phyloP scores from a whole-genome alignment of 768 basidiomycete species.

The Macrocybe gigantea region DNA sequence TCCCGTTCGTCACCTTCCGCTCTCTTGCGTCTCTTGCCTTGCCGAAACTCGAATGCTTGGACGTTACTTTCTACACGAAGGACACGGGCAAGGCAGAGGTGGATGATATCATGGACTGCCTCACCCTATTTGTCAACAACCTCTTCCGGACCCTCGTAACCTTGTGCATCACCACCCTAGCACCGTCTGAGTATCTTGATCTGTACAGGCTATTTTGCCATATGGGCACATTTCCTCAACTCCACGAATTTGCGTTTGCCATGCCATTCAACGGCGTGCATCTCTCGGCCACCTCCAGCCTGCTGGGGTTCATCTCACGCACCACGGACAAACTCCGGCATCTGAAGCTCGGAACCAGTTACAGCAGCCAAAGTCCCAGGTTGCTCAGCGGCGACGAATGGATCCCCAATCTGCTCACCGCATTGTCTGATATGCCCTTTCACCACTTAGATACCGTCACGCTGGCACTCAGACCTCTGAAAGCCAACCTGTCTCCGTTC shows the following conservation, averaged over 20 bases:
- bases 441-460: constrained; percentile 25
- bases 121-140: constrained; percentile 40
- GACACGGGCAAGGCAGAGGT: constrained; percentile 21
- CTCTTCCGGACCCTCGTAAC: constrained; percentile 30
- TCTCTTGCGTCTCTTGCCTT: constrained; percentile 26
- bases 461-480: constrained; percentile 34
- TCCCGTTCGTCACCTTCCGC: constrained; percentile 31
- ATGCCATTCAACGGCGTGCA: constrained; percentile 42
- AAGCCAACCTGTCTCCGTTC: constrained; percentile 21
- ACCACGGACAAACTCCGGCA: constrained; percentile 29
- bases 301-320: constrained; percentile 29
- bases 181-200: constrained; percentile 31
- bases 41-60: constrained; percentile 27
- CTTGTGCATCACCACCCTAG: constrained; percentile 29
- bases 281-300: constrained; percentile 23
- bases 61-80: constrained; percentile 29
- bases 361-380: no score
- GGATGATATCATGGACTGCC: constrained; percentile 28
- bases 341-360: constrained; percentile 28
- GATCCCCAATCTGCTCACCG: constrained; percentile 31
- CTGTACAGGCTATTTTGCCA: constrained; percentile 29
- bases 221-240: constrained; percentile 32
- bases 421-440: constrained; percentile 20
- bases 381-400: constrained; percentile 20
- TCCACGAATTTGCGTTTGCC: constrained; percentile 31